Percentiles rank a stretch among this genome's conserved stretches.
Conservation (phyloP, 257 asterid genomes). For the Paraleonurus japonicus region DNA sequence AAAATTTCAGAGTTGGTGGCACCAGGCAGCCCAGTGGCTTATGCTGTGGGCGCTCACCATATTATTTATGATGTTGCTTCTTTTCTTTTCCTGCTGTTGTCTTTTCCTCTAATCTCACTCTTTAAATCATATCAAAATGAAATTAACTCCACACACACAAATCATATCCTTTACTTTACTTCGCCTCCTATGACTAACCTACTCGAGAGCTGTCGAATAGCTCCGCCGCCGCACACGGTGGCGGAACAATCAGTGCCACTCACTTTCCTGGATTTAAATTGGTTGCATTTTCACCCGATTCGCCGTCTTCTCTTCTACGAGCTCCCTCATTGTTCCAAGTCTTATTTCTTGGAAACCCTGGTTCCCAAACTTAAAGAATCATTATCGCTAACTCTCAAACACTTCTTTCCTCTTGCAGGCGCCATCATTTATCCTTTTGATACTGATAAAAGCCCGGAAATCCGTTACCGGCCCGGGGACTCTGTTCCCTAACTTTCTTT, state of each 20-base stretch:
- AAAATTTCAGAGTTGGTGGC: no score
- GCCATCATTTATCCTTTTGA: slow-evolving; percentile 25
- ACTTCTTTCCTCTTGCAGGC: slow-evolving; percentile 45
- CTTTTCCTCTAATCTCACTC: neutral
- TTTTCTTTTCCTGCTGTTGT: no score
- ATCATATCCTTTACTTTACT: no score
- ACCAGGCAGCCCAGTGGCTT: no score
- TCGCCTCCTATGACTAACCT: neutral
- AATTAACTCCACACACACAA: neutral
- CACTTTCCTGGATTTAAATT: neutral
- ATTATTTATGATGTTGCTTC: no score
- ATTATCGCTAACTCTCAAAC: slow-evolving; percentile 41
- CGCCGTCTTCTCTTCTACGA: slow-evolving; percentile 42
- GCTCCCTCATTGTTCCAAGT: neutral
- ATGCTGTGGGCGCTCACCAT: no score
- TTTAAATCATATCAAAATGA: neutral
- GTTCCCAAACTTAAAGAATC: slow-evolving; percentile 45
- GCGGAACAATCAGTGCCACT: slow-evolving; percentile 4
- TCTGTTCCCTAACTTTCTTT: slow-evolving; percentile 35
- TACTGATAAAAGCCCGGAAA: slow-evolving; percentile 16
- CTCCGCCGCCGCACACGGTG: neutral
- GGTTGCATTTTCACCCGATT: slow-evolving; percentile 22
- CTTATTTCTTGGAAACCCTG: slow-evolving; percentile 30
- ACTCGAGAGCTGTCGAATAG: neutral
- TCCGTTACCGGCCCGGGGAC: slow-evolving; percentile 36